Conservation (phyloP, 2,329 filamentous ascomycete species). For the Diplodia mutila region DNA sequence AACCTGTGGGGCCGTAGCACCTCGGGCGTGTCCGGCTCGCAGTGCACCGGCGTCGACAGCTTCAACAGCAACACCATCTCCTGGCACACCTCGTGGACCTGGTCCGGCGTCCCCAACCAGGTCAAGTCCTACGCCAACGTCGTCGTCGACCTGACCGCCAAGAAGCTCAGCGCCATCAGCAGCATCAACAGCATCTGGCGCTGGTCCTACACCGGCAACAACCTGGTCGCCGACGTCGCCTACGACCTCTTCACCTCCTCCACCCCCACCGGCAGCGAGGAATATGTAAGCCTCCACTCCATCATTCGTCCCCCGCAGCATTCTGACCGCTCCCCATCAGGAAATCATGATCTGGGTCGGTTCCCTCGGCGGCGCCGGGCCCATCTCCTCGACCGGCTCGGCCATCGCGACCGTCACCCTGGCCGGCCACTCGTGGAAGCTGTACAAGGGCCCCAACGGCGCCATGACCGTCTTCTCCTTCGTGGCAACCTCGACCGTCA, state of each 20-base stretch:
- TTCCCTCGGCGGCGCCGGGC: slow-evolving; percentile 60
- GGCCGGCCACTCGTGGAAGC: slow-evolving; percentile 57
- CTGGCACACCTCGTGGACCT: slow-evolving; percentile 51
- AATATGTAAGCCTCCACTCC: neutral
- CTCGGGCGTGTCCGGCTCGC: slow-evolving; percentile 48
- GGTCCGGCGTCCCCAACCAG: slow-evolving; percentile 42
- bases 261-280: slow-evolving; percentile 56
- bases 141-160: slow-evolving; percentile 27
- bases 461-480: slow-evolving; percentile 65
- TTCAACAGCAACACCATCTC: slow-evolving; percentile 43
- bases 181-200: slow-evolving; percentile 51
- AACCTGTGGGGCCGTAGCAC: slow-evolving; percentile 49
- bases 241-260: slow-evolving; percentile 65
- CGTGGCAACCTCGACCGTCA: slow-evolving; percentile 53
- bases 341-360: slow-evolving; percentile 68
- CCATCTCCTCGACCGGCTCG: slow-evolving; percentile 61
- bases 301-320: neutral
- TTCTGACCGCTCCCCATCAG: neutral
- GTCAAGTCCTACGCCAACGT: slow-evolving; percentile 52
- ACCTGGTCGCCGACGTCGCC: slow-evolving; percentile 61
- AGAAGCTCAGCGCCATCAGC: slow-evolving; percentile 41
- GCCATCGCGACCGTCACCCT: slow-evolving; percentile 60
- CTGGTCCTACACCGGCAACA: slow-evolving; percentile 56
- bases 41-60: slow-evolving; percentile 51
- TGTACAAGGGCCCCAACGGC: slow-evolving; percentile 65